A percentile compares a stretch with the other conserved stretches of the same genome.
These are phyloP conservation scores for Solanum hybrid DNA, from an alignment of 305 asterid species.

Conservation along the genomic window DNA sequence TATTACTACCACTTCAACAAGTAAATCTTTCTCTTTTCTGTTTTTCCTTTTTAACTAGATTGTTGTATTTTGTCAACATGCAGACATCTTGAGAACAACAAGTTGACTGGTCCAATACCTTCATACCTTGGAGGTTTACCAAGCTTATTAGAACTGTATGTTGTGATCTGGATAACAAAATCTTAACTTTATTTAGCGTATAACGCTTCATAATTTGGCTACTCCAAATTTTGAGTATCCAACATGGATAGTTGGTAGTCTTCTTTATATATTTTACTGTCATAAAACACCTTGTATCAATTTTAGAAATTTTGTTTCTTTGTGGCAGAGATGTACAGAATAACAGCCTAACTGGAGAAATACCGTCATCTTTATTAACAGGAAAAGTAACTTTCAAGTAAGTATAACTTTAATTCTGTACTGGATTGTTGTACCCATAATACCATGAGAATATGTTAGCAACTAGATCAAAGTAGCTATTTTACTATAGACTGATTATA, in stretches of 20 bases:
- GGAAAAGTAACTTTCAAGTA: constrained; percentile 67
- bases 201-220: background rate
- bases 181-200: background rate
- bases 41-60: background rate
- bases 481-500: background rate
- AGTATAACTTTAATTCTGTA: constrained; percentile 13
- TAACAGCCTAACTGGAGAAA: constrained; percentile 75
- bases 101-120: constrained; percentile 61
- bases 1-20: background rate
- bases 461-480: background rate
- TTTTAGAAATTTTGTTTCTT: background rate
- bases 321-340: constrained; percentile 62
- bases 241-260: background rate
- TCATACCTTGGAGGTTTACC: constrained; percentile 65
- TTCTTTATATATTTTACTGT: background rate
- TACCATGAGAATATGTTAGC: background rate
- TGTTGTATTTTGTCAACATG: constrained; percentile 13
- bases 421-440: background rate
- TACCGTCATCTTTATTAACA: constrained; percentile 53
- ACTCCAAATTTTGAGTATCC: background rate
- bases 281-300: background rate
- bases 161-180: constrained; percentile 8
- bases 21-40: constrained; percentile 1
- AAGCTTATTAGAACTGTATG: constrained; percentile 64
- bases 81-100: constrained; percentile 94